A percentile compares a stretch with the other conserved stretches of the same genome.
Conservation (phyloP, 2,329 filamentous ascomycete genomes). For the Eurotiales sp. region DNA sequence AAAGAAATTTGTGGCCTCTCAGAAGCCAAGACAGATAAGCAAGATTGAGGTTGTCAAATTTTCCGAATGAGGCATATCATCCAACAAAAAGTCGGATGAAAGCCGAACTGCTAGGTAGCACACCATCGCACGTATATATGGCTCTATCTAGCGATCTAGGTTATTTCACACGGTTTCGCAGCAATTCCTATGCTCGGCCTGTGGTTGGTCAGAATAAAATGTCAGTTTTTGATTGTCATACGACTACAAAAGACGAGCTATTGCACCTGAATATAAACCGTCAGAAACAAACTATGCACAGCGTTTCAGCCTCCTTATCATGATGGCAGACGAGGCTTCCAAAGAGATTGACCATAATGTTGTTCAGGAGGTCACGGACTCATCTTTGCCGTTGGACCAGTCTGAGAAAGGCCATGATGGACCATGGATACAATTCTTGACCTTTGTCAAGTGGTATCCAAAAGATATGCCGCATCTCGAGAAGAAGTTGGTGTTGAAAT, state of each 20-base stretch:
- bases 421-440: constrained; percentile 16
- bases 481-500: constrained; percentile 46
- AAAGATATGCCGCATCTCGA: constrained; percentile 22
- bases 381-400: neutral
- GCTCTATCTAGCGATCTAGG: too few species aligned
- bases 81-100: too few species aligned
- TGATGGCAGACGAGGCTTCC: neutral
- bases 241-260: neutral
- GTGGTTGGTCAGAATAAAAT: too few species aligned
- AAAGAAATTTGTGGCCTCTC: too few species aligned
- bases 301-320: neutral
- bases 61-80: too few species aligned
- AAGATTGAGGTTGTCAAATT: too few species aligned
- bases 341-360: neutral
- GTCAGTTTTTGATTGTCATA: too few species aligned
- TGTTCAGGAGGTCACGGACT: neutral
- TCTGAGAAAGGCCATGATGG: constrained; percentile 4
- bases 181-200: too few species aligned
- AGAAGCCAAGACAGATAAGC: too few species aligned
- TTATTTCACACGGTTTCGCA: too few species aligned
- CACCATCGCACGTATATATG: constrained; percentile 5
- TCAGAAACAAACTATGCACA: neutral
- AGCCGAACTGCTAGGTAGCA: neutral
- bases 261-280: neutral
- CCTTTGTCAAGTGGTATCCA: constrained; percentile 17